phyloP scores from a whole-genome alignment of 2,329 filamentous ascomycete species.

The Botryotinia convoluta region DNA sequence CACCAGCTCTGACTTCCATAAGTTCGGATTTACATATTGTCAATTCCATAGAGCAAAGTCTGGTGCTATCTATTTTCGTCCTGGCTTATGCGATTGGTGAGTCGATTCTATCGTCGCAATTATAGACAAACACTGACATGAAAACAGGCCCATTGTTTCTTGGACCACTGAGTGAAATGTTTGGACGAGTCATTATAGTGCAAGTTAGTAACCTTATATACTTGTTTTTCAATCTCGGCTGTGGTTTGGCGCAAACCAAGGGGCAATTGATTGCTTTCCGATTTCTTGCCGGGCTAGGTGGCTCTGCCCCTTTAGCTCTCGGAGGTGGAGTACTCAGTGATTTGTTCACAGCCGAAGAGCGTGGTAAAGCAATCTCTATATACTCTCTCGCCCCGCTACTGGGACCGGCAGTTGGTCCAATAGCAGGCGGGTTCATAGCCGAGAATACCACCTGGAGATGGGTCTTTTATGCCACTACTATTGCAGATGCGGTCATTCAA shows the following conservation, averaged over 20 bases:
- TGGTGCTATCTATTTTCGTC: constrained; percentile 47
- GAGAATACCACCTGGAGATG: constrained; percentile 51
- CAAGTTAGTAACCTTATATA: constrained; percentile 51
- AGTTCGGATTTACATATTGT: constrained; percentile 53
- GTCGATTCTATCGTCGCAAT: not conserved
- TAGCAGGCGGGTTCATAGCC: constrained; percentile 52
- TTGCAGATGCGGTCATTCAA: constrained; percentile 44
- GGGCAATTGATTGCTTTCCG: constrained; percentile 46
- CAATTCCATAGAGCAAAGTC: constrained; percentile 46
- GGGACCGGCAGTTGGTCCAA: constrained; percentile 40
- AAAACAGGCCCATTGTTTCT: constrained; percentile 52
- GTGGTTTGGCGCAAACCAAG: constrained; percentile 47
- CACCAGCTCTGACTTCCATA: constrained; percentile 51
- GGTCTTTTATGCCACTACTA: constrained; percentile 51
- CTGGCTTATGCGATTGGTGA: constrained; percentile 41
- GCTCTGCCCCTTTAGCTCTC: constrained; percentile 46
- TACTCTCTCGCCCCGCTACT: constrained; percentile 38
- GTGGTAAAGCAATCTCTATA: constrained; percentile 44
- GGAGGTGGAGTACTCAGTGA: constrained; percentile 46
- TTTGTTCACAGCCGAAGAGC: constrained; percentile 47
- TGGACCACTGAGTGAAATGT: constrained; percentile 57
- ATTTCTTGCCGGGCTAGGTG: constrained; percentile 50
- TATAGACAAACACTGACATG: constrained; percentile 1
- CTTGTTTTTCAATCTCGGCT: constrained; percentile 52
- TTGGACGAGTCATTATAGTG: constrained; percentile 45